phyloP scores from a whole-genome alignment of 2,329 filamentous ascomycete genomes.

The Sporothrix inflata region DNA sequence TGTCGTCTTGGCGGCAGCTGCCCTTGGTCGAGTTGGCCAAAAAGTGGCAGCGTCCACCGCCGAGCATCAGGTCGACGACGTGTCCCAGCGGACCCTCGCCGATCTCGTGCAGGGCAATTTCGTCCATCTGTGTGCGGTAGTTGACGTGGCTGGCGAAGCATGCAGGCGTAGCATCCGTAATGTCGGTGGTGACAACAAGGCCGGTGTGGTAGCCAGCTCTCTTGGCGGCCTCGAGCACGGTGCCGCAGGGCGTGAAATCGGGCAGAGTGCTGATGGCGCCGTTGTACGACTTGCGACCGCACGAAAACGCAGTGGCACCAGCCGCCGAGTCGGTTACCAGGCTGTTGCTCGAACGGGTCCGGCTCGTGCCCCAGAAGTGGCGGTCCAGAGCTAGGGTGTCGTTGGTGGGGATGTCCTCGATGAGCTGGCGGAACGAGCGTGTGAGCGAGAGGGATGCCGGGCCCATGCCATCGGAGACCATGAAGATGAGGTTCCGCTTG shows the following conservation, averaged over 20 bases:
- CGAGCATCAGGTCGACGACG: constrained; percentile 88
- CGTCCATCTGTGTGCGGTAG: constrained; percentile 77
- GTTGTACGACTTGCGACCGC: constrained; percentile 92
- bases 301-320: constrained; percentile 96
- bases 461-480: constrained; percentile 99
- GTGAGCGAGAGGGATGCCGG: constrained; percentile 88
- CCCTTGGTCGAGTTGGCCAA: constrained; percentile 76
- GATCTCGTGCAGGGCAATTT: constrained; percentile 89
- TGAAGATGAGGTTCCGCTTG: constrained; percentile 95
- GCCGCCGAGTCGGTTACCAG: constrained; percentile 94
- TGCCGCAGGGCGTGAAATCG: constrained; percentile 84
- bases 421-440: constrained; percentile 80
- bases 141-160: constrained; percentile 92
- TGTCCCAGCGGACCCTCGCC: constrained; percentile 85
- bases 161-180: constrained; percentile 95
- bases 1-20: constrained; percentile 79
- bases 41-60: constrained; percentile 92
- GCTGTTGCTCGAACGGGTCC: constrained; percentile 81
- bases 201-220: constrained; percentile 89
- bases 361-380: constrained; percentile 86
- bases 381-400: constrained; percentile 81
- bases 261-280: constrained; percentile 90
- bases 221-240: constrained; percentile 91
- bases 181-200: constrained; percentile 88
- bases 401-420: constrained; percentile 70